Evolutionary conservation across 352 stramenopile species (phyloP), one percentile per base, ranked within the genome.

Genomic region (Globisporangium heterothallicum): DNA sequence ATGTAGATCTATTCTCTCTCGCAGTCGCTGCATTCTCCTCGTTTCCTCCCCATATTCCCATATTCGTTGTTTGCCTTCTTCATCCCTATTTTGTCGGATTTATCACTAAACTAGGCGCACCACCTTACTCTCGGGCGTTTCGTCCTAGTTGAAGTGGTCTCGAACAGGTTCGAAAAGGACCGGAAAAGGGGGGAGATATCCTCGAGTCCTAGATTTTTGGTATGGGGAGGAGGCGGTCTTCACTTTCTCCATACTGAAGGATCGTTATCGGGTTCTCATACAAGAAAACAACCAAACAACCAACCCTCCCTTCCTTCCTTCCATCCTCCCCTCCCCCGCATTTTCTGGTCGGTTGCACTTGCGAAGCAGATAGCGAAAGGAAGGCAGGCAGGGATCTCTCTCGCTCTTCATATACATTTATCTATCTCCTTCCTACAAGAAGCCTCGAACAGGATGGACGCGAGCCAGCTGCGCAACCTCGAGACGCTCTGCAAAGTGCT

Each of bases 401-500:
- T 36, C 42, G 34, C 26, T 40, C 27, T 40, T 7, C 16, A 29
- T 16, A 18, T 6, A 19, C 13, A 19, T 40, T 10, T 27, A 12
- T 18, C 3, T 40, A 25, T 13, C 22, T 44, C 16, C 14, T 27
- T 42, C n/a, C 9, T 45, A 7, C 29, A 38, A 1, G 30, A 9
- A 36, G 3, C 10, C 43, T 19, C 12, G 42, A 16, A 4, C 18
- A 60, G 21, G 5, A 92, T 94, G 83, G 83, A 94, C 68, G 73
- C 77, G 30, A 71, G 72, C 18, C 78, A 94, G 63, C 65, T 94
- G 58, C 70, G 70, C 44, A 84, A 84, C 62, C 72, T 94, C 47
- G 83, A 94, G 58, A 70, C 74, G 51, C 69, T 94, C 26, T 94
- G 83, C 58, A 85, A 74, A 41, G 62, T 78, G 38, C 63, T 94